Evolutionary conservation across 2,329 filamentous ascomycete species (phyloP).

Genomic region (Huntiella moniliformis): DNA sequence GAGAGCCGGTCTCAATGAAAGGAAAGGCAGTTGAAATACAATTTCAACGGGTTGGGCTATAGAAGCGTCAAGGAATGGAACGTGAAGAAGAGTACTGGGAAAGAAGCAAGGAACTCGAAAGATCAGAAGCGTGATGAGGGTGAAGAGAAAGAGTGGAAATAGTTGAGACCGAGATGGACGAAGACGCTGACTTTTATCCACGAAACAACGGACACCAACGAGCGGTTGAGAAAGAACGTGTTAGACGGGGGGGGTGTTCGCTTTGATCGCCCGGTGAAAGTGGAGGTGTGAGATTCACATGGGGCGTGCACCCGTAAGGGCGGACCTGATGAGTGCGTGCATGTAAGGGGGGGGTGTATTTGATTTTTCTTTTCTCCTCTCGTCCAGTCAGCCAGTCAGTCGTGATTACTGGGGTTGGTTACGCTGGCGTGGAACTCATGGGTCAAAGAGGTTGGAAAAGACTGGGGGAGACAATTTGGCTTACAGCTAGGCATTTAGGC

Average conservation of each 20-base stretch:
- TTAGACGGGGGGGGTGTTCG: too few relatives aligned
- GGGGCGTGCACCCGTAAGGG: too few relatives aligned
- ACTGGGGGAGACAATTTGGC: too few relatives aligned
- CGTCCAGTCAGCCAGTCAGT: too few relatives aligned
- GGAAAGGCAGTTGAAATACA: conserved; percentile 3
- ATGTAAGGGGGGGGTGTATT: not conserved
- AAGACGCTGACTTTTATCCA: conserved; percentile 8
- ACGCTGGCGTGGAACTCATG: too few relatives aligned
- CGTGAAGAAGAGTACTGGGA: conserved; percentile 7
- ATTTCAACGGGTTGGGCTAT: conserved; percentile 8
- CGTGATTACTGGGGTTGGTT: not conserved
- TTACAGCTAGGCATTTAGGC: too few relatives aligned
- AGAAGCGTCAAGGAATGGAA: conserved; percentile 7
- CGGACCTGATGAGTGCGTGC: not conserved
- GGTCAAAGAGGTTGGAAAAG: too few relatives aligned
- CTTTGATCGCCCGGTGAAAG: too few relatives aligned
- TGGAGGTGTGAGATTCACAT: too few relatives aligned
- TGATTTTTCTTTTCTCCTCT: not conserved
- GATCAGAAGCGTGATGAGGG: not conserved
- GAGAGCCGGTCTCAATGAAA: conserved; percentile 10
- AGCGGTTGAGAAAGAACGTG: too few relatives aligned
- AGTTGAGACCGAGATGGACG: not conserved
- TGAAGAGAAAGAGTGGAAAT: conserved; percentile 3
- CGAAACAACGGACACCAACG: not conserved
- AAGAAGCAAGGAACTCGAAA: conserved; percentile 6